A percentile compares a stretch with the other conserved stretches of the same genome.
phyloP scores from a whole-genome alignment of 1,139 yeast species.

The Kurtzmaniella quercitrusa region DNA sequence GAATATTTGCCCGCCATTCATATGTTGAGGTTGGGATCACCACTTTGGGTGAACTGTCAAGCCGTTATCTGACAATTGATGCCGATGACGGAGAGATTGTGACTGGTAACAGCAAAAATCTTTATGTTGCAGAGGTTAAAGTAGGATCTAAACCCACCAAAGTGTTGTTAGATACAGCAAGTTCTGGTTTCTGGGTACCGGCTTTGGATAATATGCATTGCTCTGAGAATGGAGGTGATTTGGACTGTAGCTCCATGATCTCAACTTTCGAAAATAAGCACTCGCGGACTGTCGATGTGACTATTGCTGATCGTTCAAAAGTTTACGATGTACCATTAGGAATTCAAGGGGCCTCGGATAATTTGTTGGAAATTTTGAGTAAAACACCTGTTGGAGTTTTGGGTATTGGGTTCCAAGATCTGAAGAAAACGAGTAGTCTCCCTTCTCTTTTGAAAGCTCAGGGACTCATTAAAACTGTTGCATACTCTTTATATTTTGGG shows the following conservation, averaged over 20 bases:
- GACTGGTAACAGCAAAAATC: not conserved
- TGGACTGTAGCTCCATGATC: conserved; percentile 32
- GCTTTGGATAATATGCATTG: conserved; percentile 22
- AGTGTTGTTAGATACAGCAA: conserved; percentile 40
- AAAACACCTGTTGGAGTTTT: conserved; percentile 55
- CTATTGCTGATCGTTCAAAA: conserved; percentile 15
- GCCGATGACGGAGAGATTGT: not conserved
- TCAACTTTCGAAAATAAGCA: conserved; percentile 29
- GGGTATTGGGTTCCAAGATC: conserved; percentile 48
- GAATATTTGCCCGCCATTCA: conserved; percentile 12
- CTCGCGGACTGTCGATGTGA: conserved; percentile 59
- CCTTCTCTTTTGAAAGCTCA: conserved; percentile 52
- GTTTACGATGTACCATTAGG: conserved; percentile 49
- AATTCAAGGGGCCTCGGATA: too few species aligned
- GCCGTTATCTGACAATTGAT: not conserved
- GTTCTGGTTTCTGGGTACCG: conserved; percentile 42
- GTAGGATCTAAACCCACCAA: conserved; percentile 30
- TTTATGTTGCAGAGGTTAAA: conserved; percentile 18
- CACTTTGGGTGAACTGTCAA: not conserved
- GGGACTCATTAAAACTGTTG: conserved; percentile 45
- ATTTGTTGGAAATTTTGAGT: conserved; percentile 50
- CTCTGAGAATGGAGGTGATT: conserved; percentile 16
- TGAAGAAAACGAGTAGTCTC: conserved; percentile 45
- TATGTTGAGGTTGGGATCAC: conserved; percentile 9
- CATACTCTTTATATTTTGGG: conserved; percentile 54